Conservation (phyloP, 2,329 filamentous ascomycete species). For the Colletotrichum sidae region DNA sequence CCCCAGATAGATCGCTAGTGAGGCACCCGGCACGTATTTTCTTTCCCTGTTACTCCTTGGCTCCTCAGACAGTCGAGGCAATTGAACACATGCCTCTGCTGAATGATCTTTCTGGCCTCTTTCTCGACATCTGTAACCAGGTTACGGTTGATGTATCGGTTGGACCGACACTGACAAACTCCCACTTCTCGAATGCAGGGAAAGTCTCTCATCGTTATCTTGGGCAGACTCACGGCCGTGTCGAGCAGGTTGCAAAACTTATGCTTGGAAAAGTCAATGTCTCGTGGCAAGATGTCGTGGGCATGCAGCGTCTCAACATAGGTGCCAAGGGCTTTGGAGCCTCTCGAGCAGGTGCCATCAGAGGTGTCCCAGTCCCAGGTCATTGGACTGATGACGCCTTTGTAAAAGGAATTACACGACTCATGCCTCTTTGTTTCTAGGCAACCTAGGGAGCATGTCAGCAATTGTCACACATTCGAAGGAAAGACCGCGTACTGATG, state of each 20-base stretch:
- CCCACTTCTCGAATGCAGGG: conserved; percentile 16
- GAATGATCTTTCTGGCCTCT: conserved; percentile 30
- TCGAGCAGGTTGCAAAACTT: conserved; percentile 35
- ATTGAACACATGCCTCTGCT: conserved; percentile 30
- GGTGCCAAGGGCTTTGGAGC: conserved; percentile 29
- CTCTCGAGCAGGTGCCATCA: conserved; percentile 23
- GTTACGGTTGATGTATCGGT: conserved; percentile 17
- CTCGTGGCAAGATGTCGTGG: conserved; percentile 29
- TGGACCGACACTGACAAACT: conserved; percentile 27
- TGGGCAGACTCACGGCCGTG: conserved; percentile 23
- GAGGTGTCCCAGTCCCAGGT: conserved; percentile 29
- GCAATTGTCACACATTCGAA: not conserved
- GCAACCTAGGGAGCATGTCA: conserved; percentile 6
- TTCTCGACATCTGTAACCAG: conserved; percentile 18
- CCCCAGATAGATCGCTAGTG: not conserved
- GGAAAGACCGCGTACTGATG: conserved; percentile 14
- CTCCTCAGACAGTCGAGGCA: conserved; percentile 38
- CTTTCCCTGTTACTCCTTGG: not conserved
- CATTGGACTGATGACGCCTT: conserved; percentile 29
- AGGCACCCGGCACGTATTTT: conserved; percentile 3
- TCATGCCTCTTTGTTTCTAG: conserved; percentile 35
- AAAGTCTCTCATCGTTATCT: conserved; percentile 26
- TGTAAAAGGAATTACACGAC: conserved; percentile 34
- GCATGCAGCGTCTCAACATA: conserved; percentile 35
- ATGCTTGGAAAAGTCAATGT: conserved; percentile 37